Conservation (phyloP, 192 early-diverging fungal genomes). For the Mortierella hygrophila region DNA sequence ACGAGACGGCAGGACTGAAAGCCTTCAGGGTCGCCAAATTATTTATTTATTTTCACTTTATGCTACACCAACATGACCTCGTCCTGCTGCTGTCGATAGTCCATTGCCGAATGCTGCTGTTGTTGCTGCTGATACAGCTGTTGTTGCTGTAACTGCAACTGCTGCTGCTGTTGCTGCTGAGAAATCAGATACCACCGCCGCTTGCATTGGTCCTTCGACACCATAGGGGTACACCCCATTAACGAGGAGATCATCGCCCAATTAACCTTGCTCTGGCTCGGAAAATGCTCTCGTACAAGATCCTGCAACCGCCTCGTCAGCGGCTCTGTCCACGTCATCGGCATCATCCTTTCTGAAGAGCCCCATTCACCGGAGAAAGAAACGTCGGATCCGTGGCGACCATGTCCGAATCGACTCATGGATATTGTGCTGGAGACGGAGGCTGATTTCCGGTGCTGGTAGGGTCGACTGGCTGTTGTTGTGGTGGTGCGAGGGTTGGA, state of each 20-base stretch:
- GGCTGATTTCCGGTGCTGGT: slow-evolving; percentile 7
- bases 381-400: slow-evolving; percentile 10
- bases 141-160: not conserved
- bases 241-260: slow-evolving; percentile 31
- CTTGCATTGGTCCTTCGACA: slow-evolving; percentile 40
- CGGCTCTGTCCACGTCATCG: slow-evolving; percentile 49
- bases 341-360: slow-evolving; percentile 18
- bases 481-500: not conserved
- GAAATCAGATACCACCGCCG: slow-evolving; percentile 46
- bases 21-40: no score
- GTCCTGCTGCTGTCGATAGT: not conserved
- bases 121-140: not conserved
- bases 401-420: slow-evolving; percentile 6
- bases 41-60: not conserved
- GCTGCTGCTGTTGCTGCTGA: slow-evolving; percentile 13
- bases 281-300: slow-evolving; percentile 20
- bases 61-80: not conserved
- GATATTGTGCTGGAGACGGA: not conserved
- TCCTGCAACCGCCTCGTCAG: slow-evolving; percentile 32
- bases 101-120: not conserved
- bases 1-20: no score
- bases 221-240: slow-evolving; percentile 26
- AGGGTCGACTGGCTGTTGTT: not conserved
- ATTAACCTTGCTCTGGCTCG: slow-evolving; percentile 32
- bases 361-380: not conserved